A percentile compares a stretch with the other conserved stretches of the same genome.
These are phyloP conservation scores for Pleurotus tuoliensis DNA, from an alignment of 768 basidiomycete genomes.

Conservation along the genomic window DNA sequence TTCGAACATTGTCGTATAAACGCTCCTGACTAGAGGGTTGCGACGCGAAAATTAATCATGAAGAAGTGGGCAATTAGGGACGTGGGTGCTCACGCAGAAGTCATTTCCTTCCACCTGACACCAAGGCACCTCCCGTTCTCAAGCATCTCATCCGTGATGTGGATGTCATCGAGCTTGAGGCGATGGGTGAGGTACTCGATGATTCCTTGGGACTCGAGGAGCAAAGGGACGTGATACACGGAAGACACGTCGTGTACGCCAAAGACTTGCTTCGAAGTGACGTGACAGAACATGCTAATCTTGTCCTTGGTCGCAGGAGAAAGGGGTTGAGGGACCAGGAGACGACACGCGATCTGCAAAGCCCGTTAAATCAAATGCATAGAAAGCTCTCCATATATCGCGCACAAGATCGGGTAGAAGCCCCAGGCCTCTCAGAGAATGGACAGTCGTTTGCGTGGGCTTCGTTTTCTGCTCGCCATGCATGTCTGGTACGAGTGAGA, in stretches of 20 bases:
- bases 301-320: constrained; percentile 86
- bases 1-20: constrained; percentile 81
- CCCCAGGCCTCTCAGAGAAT: constrained; percentile 89
- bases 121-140: constrained; percentile 64
- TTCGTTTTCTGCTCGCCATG: constrained; percentile 99
- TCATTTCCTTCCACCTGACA: constrained; percentile 79
- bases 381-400: constrained; percentile 6
- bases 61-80: neutral
- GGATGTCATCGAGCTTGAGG: constrained; percentile 63
- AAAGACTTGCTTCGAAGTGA: constrained; percentile 82
- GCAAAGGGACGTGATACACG: constrained; percentile 94
- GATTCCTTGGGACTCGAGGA: constrained; percentile 92
- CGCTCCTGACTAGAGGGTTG: constrained; percentile 74
- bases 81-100: constrained; percentile 55
- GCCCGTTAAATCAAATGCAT: neutral
- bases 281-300: constrained; percentile 99
- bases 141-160: constrained; percentile 51
- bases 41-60: too few relatives aligned
- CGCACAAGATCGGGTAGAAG: constrained; percentile 88
- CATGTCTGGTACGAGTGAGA: constrained; percentile 97
- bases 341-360: constrained; percentile 85
- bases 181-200: constrained; percentile 77
- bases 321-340: constrained; percentile 77
- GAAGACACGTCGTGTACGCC: constrained; percentile 96
- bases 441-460: constrained; percentile 95